Base-by-base conservation (phyloP, 208 protist genomes). In the Angomonas deanei region DNA sequence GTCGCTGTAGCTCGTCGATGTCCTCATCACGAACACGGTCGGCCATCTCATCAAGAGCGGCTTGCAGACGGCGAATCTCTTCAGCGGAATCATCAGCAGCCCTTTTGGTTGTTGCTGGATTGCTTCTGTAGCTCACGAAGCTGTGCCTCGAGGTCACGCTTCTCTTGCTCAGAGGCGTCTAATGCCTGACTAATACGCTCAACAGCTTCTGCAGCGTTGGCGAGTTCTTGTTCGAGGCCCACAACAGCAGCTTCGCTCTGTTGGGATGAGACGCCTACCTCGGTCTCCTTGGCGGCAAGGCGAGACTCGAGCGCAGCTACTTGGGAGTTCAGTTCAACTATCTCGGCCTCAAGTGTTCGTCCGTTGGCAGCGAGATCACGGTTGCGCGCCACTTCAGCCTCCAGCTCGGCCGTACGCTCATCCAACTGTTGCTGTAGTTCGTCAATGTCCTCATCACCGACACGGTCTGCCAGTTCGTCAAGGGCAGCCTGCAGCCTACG, bases 41-140 rank as follows among this genome's bases (percentile, higher is more conserved):
- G 11, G 36, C 47, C n/a, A 26, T 53, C 8, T 13, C 47, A n/a
- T 26, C 47, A 15, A 26, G n/a, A 21, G 47, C 47, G 47, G 56
- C 17, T 61, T 54, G 15, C 15, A 42, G 36, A n/a, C 11, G 11
- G 8, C 15, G 11, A 8, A 42, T 15, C 28, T 30, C 28, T 55
- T 56, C 2, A 46, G 65, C 65, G 55, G 26, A 48, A 70, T 54
- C 21, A 6, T 64, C 47, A 47, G 53, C 39, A 64, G 23, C 8
- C n/a, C 55, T 36, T 15, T 46, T 52, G 23, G 54, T 42, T 27
- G 21, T 68, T 61, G 38, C 69, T 23, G 13, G 54, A 36, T 31
- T 73, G 27, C 47, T 53, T 26, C 47, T 53, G n/a, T 17, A 53
- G 47, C 47, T 17, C 47, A n/a, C n/a, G 10, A 5, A 53, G 23